Evolutionary conservation across 257 asterid species (phyloP).

Genomic region (Echium plantagineum): DNA sequence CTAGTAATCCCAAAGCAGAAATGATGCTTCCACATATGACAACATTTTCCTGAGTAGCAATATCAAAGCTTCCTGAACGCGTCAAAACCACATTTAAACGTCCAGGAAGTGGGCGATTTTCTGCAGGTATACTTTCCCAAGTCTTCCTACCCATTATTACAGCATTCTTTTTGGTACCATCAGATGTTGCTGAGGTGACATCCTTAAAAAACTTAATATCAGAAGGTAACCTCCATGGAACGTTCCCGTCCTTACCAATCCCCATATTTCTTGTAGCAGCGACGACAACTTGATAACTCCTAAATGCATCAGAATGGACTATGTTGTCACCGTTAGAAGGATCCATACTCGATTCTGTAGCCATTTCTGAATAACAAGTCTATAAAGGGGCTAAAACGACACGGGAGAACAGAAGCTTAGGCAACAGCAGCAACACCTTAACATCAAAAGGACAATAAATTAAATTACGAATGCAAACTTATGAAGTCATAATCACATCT

Average conservation of each 20-base stretch:
- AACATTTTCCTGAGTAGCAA: slow-evolving; percentile 53
- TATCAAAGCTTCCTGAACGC: slow-evolving; percentile 48
- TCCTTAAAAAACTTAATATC: slow-evolving; percentile 85
- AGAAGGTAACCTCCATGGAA: slow-evolving; percentile 87
- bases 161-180: slow-evolving; percentile 65
- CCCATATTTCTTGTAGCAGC: slow-evolving; percentile 92
- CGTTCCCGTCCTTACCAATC: slow-evolving; percentile 75
- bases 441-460: too few relatives aligned
- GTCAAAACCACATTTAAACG: slow-evolving; percentile 88
- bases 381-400: neutral
- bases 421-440: too few relatives aligned
- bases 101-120: slow-evolving; percentile 74
- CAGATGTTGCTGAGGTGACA: slow-evolving; percentile 51
- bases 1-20: slow-evolving; percentile 59
- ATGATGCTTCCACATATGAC: slow-evolving; percentile 49
- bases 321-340: slow-evolving; percentile 23
- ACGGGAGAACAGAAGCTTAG: slow-evolving; percentile 8
- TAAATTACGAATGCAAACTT: too few relatives aligned
- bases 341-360: slow-evolving; percentile 21
- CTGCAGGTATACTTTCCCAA: slow-evolving; percentile 91
- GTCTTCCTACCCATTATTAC: slow-evolving; percentile 96
- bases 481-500: too few relatives aligned
- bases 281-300: slow-evolving; percentile 83
- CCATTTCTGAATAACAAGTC: slow-evolving; percentile 42
- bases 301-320: slow-evolving; percentile 23